These are phyloP conservation scores for Haemoproteus tartakovskyi DNA, from an alignment of 169 alveolate genomes.

Conservation along the genomic window DNA sequence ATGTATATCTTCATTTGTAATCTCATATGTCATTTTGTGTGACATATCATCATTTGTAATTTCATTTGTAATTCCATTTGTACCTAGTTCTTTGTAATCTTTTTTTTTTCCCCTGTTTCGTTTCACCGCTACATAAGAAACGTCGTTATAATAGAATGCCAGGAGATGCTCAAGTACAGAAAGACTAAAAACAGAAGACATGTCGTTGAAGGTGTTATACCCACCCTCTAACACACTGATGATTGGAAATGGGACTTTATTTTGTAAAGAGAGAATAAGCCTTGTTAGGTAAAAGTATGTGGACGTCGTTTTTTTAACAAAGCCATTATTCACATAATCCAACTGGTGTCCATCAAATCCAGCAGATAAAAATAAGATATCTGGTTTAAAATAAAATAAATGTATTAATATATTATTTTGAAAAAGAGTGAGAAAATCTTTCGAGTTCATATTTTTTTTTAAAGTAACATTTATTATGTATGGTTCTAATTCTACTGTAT, in stretches of 20 bases:
- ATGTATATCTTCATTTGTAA: not conserved
- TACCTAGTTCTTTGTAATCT: too few species aligned
- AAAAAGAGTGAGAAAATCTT: conserved; percentile 78
- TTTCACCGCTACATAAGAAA: not conserved
- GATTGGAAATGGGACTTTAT: conserved; percentile 80
- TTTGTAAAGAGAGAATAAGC: conserved; percentile 90
- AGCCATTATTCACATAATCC: conserved; percentile 91
- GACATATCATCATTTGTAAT: not conserved
- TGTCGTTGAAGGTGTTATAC: conserved; percentile 90
- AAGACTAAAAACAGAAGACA: conserved; percentile 91
- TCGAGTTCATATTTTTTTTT: conserved; percentile 79
- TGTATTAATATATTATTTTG: conserved; percentile 87
- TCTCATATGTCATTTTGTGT: not conserved
- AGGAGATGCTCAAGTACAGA: conserved; percentile 91
- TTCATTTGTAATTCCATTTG: too few species aligned
- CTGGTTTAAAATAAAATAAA: conserved; percentile 90
- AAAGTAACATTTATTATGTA: conserved; percentile 83
- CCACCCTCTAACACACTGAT: conserved; percentile 99
- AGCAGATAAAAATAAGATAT: conserved; percentile 91
- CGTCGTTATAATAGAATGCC: conserved; percentile 72
- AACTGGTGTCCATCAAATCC: conserved; percentile 98
- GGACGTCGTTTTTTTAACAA: conserved; percentile 86
- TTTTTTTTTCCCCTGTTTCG: not conserved
- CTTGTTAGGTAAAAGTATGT: conserved; percentile 95
- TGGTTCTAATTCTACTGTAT: conserved; percentile 73